Percentiles rank a stretch among this genome's conserved stretches.
Evolutionary conservation across 805 yeast genomes (phyloP).

Genomic region (Candida arabinofermentans): DNA sequence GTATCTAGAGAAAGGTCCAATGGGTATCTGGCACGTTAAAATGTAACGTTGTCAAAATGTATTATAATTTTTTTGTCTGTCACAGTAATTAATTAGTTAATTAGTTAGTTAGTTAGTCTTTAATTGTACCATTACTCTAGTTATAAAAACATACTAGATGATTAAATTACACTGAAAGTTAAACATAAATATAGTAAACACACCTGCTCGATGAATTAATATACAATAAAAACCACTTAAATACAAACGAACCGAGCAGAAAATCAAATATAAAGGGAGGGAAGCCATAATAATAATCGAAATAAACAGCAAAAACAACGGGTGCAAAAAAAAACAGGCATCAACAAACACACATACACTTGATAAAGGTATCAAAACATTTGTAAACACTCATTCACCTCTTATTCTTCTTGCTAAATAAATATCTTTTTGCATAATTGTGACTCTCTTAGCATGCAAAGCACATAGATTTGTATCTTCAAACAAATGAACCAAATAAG

Average conservation of each 20-base stretch:
- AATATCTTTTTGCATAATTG: constrained; percentile 80
- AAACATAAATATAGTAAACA: no score
- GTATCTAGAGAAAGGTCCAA: constrained; percentile 78
- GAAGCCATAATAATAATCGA: no score
- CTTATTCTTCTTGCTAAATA: constrained; percentile 76
- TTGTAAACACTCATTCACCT: constrained; percentile 33
- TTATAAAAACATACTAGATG: no score
- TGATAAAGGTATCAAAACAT: not conserved
- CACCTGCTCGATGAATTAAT: no score
- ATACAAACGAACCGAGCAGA: no score
- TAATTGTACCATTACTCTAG: no score
- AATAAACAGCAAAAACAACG: not conserved
- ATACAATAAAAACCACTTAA: no score
- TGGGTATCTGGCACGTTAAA: constrained; percentile 60
- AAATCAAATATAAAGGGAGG: no score
- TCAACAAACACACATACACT: not conserved
- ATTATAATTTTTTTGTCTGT: not conserved
- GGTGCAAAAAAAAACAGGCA: not conserved
- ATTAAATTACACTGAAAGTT: no score
- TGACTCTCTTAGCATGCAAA: constrained; percentile 76
- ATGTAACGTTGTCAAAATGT: constrained; percentile 14
- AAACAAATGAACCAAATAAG: constrained; percentile 64
- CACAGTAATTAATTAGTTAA: no score
- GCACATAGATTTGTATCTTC: constrained; percentile 80
- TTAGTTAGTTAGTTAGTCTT: no score